phyloP scores from a whole-genome alignment of 2,329 filamentous ascomycete genomes.

The Tolypocladium pustulatum region DNA sequence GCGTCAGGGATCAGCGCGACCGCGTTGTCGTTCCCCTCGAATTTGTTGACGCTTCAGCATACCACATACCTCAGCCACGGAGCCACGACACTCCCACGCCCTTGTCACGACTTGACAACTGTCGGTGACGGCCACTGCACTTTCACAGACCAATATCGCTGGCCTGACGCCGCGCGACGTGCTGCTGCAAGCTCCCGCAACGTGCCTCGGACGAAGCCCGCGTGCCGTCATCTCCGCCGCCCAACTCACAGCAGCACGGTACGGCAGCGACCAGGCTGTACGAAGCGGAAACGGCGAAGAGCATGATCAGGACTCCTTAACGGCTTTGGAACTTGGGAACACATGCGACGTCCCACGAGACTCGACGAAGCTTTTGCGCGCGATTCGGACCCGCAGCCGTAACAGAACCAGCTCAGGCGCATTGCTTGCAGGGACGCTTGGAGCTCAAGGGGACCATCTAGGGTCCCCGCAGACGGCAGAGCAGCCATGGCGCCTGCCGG shows the following conservation, averaged over 20 bases:
- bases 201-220: not conserved
- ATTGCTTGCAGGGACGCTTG: slow-evolving; percentile 12
- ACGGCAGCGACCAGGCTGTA: not conserved
- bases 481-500: slow-evolving; percentile 41
- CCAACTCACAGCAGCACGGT: not conserved
- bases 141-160: not conserved
- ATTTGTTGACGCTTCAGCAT: slow-evolving; percentile 2
- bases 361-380: not conserved
- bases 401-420: slow-evolving; percentile 12
- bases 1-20: slow-evolving; percentile 9
- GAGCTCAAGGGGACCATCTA: slow-evolving; percentile 20
- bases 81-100: slow-evolving; percentile 2
- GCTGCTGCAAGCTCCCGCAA: not conserved
- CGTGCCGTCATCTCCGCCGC: slow-evolving; percentile 2
- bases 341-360: not conserved
- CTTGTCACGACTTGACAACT: slow-evolving; percentile 1
- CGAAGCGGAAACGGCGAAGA: slow-evolving; percentile 1
- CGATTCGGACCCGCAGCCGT: not conserved
- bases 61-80: not conserved
- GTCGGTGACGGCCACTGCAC: not conserved
- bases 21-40: slow-evolving; percentile 5
- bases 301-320: slow-evolving; percentile 8
- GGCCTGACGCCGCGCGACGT: not conserved
- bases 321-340: not conserved
- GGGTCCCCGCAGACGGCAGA: slow-evolving; percentile 22